Conservation (phyloP, 495 filamentous ascomycete species). For the Penicillium riverlandense region DNA sequence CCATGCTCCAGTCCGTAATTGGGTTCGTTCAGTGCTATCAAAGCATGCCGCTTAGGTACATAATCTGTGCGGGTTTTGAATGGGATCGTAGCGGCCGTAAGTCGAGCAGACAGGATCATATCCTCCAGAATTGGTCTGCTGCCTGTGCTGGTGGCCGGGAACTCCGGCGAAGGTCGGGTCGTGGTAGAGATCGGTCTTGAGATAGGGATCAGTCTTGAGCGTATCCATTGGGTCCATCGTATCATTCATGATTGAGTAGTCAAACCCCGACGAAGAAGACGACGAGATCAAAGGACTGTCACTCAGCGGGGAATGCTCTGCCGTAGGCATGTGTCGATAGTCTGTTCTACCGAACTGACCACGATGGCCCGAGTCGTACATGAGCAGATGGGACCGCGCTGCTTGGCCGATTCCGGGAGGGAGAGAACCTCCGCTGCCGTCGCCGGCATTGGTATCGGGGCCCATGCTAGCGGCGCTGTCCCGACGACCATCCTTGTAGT, state of each 20-base stretch:
- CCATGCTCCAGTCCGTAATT: slow-evolving; percentile 21
- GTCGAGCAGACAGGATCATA: slow-evolving; percentile 32
- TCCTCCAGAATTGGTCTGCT: slow-evolving; percentile 16
- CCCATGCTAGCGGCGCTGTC: slow-evolving; percentile 65
- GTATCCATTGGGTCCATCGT: slow-evolving; percentile 38
- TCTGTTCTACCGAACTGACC: slow-evolving; percentile 28
- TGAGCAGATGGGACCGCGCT: slow-evolving; percentile 25
- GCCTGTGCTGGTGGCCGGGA: slow-evolving; percentile 14
- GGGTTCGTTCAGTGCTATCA: slow-evolving; percentile 8
- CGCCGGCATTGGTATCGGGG: slow-evolving; percentile 50
- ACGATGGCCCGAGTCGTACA: slow-evolving; percentile 32
- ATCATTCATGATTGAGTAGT: slow-evolving; percentile 31
- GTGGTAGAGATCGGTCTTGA: slow-evolving; percentile 29
- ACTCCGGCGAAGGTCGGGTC: slow-evolving; percentile 22
- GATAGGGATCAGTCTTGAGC: slow-evolving; percentile 17
- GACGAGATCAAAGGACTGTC: slow-evolving; percentile 38
- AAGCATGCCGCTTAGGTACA: slow-evolving; percentile 18
- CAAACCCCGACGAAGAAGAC: slow-evolving; percentile 35
- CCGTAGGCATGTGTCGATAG: slow-evolving; percentile 27
- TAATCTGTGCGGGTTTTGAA: slow-evolving; percentile 27
- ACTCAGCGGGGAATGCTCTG: slow-evolving; percentile 33
- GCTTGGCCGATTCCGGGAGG: slow-evolving; percentile 29
- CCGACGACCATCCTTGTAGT: slow-evolving; percentile 80
- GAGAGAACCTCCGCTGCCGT: slow-evolving; percentile 21
- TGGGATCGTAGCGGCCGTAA: slow-evolving; percentile 26